Evolutionary conservation across 805 yeast species (phyloP), one percentile per base, ranked within the genome.

Genomic region (Sugiyamaella boreocaroliniensis): DNA sequence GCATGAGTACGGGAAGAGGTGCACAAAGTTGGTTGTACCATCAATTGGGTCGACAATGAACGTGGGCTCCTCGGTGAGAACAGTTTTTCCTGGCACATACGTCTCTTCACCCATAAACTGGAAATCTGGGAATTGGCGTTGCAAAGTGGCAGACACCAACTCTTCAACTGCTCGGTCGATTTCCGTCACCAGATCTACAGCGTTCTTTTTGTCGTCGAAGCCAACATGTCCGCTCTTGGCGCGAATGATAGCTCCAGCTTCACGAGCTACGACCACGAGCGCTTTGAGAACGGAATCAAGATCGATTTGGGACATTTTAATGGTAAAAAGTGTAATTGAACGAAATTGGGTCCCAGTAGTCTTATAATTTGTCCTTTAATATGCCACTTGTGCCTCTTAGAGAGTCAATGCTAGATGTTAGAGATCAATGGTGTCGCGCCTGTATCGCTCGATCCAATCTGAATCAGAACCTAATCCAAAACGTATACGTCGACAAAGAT

Each of bases 11-110:
- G 86, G 86, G 67, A 78, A 82, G 45, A 72, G 74, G 63, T 82
- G 86, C 49, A 81, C 75, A 64, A 82, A 82, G 64, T 82, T 78
- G 4, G 85, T 80, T 1, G 86, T 82, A 11, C 86, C 86, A 58
- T 81, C 85, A 62, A 80, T 77, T 43, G 84, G 84, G 61, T 81
- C 86, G 16, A 82, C 82, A 51, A 82, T 75, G 61, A 82, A 82
- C 1, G 85, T 81, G 18, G 86, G 86, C 2, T 69, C 77, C 42
- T 73, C 72, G 1, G 76, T 68, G 14, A 82, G 67, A 45, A 62
- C 63, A 2, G 82, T 71, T 29, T 64, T 68, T 1, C 82, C 84
- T 2, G 74, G 74, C 11, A 75, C 68, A 55, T 71, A 81, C 19
- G 80, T 71, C 63, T 82, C 86, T 61, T 82, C 86, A 29, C 86